Evolutionary conservation across 352 stramenopile genomes (phyloP).

Genomic region (Globisporangium cederbergense): DNA sequence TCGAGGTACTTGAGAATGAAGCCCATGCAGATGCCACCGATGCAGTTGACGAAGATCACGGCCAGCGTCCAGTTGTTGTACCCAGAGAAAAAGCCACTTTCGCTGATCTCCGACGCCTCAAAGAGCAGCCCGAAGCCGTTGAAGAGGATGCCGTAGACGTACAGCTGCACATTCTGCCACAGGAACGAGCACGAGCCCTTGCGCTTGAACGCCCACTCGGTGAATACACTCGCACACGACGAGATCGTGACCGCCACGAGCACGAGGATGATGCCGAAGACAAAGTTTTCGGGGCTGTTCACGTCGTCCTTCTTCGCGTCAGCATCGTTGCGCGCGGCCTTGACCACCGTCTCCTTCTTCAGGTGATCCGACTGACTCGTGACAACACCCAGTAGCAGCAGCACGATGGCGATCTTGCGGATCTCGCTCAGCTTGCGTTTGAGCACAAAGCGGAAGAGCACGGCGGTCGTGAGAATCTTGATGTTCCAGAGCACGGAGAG

Average conservation of each 20-base stretch:
- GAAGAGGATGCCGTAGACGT: slow-evolving; percentile 81
- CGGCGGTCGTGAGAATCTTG: slow-evolving; percentile 83
- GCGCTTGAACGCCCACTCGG: slow-evolving; percentile 83
- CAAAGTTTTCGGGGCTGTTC: slow-evolving; percentile 22
- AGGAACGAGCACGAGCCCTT: slow-evolving; percentile 69
- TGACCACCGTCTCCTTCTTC: slow-evolving; percentile 29
- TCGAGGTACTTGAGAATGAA: slow-evolving; percentile 87
- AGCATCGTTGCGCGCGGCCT: slow-evolving; percentile 10
- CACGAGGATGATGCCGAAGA: slow-evolving; percentile 60
- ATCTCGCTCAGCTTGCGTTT: slow-evolving; percentile 68
- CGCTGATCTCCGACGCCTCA: slow-evolving; percentile 37
- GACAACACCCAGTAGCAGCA: slow-evolving; percentile 75
- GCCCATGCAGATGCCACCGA: slow-evolving; percentile 72
- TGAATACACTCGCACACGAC: slow-evolving; percentile 82
- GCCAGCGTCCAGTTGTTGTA: slow-evolving; percentile 81
- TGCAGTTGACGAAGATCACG: slow-evolving; percentile 72
- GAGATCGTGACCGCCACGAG: slow-evolving; percentile 73
- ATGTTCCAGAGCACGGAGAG: slow-evolving; percentile 88
- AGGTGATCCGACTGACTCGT: slow-evolving; percentile 78
- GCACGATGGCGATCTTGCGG: slow-evolving; percentile 66
- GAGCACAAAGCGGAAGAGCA: slow-evolving; percentile 82
- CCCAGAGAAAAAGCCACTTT: slow-evolving; percentile 67
- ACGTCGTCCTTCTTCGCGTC: slow-evolving; percentile 18
- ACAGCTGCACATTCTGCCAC: slow-evolving; percentile 83
- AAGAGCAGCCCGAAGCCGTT: slow-evolving; percentile 63